Evolutionary conservation across 169 alveolate genomes (phyloP).

Genomic region (Plasmodium fragile): DNA sequence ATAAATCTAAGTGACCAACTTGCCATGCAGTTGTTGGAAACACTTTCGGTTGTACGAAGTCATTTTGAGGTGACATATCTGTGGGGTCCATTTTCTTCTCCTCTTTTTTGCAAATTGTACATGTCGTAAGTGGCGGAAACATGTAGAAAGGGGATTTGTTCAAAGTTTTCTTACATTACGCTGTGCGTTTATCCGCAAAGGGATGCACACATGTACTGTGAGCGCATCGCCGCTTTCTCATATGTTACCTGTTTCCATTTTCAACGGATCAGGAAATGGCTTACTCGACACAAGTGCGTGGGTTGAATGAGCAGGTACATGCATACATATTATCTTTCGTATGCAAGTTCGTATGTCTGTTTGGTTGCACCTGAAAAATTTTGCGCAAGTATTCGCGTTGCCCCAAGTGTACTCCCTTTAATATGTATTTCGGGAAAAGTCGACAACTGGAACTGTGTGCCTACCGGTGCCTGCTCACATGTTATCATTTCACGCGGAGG

Average conservation of each 20-base stretch:
- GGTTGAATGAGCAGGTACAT: background rate
- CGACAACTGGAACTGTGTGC: constrained; percentile 53
- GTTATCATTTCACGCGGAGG: background rate
- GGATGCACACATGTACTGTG: background rate
- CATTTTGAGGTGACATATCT: background rate
- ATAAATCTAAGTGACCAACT: background rate
- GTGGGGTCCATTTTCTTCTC: background rate
- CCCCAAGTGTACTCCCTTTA: background rate
- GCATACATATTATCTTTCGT: background rate
- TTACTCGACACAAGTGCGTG: background rate
- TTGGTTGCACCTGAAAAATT: background rate
- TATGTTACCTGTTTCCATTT: background rate
- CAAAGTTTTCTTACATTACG: background rate
- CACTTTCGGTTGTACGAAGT: background rate
- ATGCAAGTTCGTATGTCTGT: background rate
- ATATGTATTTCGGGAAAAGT: background rate
- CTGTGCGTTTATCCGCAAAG: background rate
- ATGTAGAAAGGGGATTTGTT: background rate
- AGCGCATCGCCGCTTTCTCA: background rate
- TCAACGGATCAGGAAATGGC: background rate
- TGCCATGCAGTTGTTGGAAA: background rate
- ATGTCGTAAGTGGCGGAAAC: background rate
- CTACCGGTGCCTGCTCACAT: constrained; percentile 28
- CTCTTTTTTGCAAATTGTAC: background rate
- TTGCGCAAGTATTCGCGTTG: background rate